phyloP scores from a whole-genome alignment of 139 green algal species.

The Chlorella sorokiniana region DNA sequence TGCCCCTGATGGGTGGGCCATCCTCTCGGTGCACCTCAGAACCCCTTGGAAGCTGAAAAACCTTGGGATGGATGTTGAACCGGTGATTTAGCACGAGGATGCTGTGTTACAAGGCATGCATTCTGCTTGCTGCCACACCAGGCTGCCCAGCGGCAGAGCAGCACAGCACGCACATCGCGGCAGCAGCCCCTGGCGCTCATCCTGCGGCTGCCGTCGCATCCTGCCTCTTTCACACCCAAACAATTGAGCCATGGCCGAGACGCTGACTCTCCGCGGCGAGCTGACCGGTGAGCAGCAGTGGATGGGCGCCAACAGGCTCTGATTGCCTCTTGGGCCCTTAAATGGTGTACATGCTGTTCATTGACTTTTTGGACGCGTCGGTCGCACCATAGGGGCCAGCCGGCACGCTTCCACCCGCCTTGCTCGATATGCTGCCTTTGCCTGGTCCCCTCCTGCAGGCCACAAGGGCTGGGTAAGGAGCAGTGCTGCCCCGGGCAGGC shows the following conservation, averaged over 20 bases:
- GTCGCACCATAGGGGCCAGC: too few relatives aligned
- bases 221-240: slow-evolving; percentile 17
- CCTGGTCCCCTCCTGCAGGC: neutral
- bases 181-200: too few relatives aligned
- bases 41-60: neutral
- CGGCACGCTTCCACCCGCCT: too few relatives aligned
- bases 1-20: too few relatives aligned
- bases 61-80: neutral
- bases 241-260: slow-evolving; percentile 27
- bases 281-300: slow-evolving; percentile 75
- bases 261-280: slow-evolving; percentile 75
- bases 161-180: too few relatives aligned
- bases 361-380: neutral
- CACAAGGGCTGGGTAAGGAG: slow-evolving; percentile 22
- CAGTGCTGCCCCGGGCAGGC: neutral
- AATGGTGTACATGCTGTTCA: neutral
- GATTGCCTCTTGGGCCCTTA: neutral
- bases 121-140: neutral
- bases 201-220: too few relatives aligned
- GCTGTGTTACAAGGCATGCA: too few relatives aligned
- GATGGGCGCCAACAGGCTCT: neutral
- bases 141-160: neutral
- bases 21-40: too few relatives aligned
- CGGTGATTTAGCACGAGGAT: too few relatives aligned
- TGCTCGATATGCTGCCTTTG: neutral